A percentile compares a stretch with the other conserved stretches of the same genome.
phyloP scores from a whole-genome alignment of 2,329 filamentous ascomycete species.

The Penicillium italicum region DNA sequence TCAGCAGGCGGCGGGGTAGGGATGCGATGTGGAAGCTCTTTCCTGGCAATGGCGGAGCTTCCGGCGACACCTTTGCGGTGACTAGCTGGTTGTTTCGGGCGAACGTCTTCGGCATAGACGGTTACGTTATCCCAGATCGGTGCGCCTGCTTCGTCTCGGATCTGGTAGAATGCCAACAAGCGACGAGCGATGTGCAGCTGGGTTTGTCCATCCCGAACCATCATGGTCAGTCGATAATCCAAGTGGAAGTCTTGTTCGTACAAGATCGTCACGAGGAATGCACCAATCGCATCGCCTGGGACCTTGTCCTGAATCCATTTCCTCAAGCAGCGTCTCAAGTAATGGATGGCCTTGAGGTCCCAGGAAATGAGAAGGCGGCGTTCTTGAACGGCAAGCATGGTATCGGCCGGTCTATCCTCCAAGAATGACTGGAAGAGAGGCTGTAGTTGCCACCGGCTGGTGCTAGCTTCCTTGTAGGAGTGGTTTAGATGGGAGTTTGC shows the following conservation, averaged over 20 bases:
- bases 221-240: not conserved
- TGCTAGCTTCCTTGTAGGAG: not conserved
- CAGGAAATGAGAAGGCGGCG: not conserved
- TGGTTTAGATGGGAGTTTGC: not conserved
- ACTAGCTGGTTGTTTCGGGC: not conserved
- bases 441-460: not conserved
- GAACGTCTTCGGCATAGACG: not conserved
- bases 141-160: not conserved
- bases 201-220: not conserved
- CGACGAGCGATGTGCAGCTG: not conserved
- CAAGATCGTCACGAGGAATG: constrained; percentile 1
- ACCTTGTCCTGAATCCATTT: not conserved
- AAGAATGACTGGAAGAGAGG: not conserved
- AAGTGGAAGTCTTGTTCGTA: constrained; percentile 4
- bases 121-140: not conserved
- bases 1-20: not conserved
- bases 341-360: constrained; percentile 1
- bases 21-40: not conserved
- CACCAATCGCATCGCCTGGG: constrained; percentile 3
- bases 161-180: not conserved
- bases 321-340: not conserved
- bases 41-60: too few species aligned
- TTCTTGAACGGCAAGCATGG: not conserved
- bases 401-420: not conserved
- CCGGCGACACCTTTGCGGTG: not conserved